Evolutionary conservation across 2,329 filamentous ascomycete species (phyloP).

Genomic region (Fusarium sororula): DNA sequence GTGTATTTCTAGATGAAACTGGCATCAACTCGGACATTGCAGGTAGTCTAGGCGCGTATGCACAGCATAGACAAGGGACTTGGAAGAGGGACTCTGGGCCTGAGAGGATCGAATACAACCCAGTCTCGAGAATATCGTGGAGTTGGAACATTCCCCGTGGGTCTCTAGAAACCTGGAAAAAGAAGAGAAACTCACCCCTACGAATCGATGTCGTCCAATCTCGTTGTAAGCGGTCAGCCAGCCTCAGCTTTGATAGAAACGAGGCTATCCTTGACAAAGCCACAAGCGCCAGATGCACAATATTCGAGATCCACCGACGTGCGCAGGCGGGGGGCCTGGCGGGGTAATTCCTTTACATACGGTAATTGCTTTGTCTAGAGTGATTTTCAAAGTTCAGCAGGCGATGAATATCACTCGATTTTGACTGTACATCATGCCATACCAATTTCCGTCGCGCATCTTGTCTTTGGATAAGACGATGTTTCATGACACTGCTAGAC

Average conservation of each 20-base stretch:
- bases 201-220: slow-evolving; percentile 34
- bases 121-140: slow-evolving; percentile 17
- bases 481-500: slow-evolving; percentile 2
- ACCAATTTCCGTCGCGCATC: slow-evolving; percentile 19
- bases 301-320: slow-evolving; percentile 24
- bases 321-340: slow-evolving; percentile 24
- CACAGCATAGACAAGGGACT: background rate
- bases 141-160: background rate
- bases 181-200: slow-evolving; percentile 18
- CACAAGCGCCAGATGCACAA: slow-evolving; percentile 25
- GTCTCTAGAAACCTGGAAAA: slow-evolving; percentile 23
- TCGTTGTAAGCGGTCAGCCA: slow-evolving; percentile 42
- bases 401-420: slow-evolving; percentile 15
- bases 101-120: background rate
- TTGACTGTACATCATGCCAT: slow-evolving; percentile 35
- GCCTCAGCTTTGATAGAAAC: slow-evolving; percentile 38
- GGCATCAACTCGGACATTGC: background rate
- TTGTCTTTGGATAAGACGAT: slow-evolving; percentile 13
- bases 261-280: slow-evolving; percentile 42
- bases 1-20: background rate
- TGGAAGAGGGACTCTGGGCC: background rate
- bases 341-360: slow-evolving; percentile 14
- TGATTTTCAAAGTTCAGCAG: background rate
- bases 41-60: background rate
- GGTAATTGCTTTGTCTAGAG: slow-evolving; percentile 17